Base-by-base conservation (phyloP, 257 asterid genomes). In the Voacanga thouarsii region DNA sequence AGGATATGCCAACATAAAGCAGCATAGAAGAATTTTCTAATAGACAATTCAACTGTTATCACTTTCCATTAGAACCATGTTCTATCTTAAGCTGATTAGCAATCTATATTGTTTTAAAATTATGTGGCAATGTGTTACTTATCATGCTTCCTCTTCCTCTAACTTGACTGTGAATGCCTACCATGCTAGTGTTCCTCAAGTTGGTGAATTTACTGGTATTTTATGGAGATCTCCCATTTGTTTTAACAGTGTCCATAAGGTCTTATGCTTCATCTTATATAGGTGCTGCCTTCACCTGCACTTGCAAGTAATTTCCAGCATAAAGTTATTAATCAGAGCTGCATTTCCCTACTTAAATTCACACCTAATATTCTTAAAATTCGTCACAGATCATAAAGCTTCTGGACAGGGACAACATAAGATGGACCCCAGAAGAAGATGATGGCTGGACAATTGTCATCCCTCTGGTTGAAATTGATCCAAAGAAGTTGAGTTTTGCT, bases 401-500 rank as follows among this genome's bases (percentile, higher is more conserved):
- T 81, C 87, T 94, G 82, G 88, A 85, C 60, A 80, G 80, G 88
- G 92, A 89, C 77, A 85, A 84, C 6, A 90, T 91, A 79, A 64
- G 86, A 26, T 94, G 94, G 93, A 89, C 88, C 3, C 95, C 91
- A 82, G 94, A 92, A 83, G 97, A 87, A 65, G 23, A 88, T 33
- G 37, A 33, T 77, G 97, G 97, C 66, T 78, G 86, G 88, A 84
- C 47, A 57, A 77, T 89, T 63, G 81, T 80, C 51, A 77, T 92
- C 59, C 86, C 79, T 24, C 75, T 76, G 44, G 88, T 83, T 61
- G 81, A 84, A 77, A 82, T 92, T 55, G 89, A 92, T 81, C 97
- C 88, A 0, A 78, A 53, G 59, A 85, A 84, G 72, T 84, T 92
- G 77, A 90, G 89, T 84, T 94, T 89, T 75, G 86, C 80, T 26